Conservation (phyloP, 306 rosid species). For the Dryas alaskensis region DNA sequence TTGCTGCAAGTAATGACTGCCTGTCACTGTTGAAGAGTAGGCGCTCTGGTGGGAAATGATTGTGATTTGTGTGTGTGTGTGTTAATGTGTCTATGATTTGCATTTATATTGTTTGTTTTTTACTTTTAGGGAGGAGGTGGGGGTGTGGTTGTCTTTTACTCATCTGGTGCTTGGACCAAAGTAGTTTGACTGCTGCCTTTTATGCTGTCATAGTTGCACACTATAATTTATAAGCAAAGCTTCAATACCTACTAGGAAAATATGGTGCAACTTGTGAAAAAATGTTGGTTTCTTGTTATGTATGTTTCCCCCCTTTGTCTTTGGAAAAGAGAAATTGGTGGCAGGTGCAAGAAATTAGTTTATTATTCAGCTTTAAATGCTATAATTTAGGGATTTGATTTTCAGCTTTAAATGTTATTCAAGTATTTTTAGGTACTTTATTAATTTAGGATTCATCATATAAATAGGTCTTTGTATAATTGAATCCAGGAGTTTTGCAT, state of each 20-base stretch:
- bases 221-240: too few species aligned
- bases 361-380: neutral
- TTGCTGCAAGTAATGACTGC: constrained; percentile 68
- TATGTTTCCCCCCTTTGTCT: neutral
- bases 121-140: neutral
- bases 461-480: neutral
- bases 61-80: constrained; percentile 12
- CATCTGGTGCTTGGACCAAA: neutral
- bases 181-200: neutral
- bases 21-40: constrained; percentile 76
- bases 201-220: neutral
- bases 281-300: neutral
- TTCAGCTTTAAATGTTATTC: neutral
- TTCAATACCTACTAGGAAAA: neutral
- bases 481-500: neutral
- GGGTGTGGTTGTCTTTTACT: neutral
- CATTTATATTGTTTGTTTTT: neutral
- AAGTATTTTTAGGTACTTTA: neutral
- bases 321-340: constrained; percentile 7
- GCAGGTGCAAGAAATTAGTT: neutral
- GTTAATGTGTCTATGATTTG: neutral
- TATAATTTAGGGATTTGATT: neutral
- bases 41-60: constrained; percentile 65
- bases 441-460: neutral
- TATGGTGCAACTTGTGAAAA: neutral